These are phyloP conservation scores for Fusarium subglutinans DNA, from an alignment of 2,329 filamentous ascomycete genomes.

Conservation along the genomic window DNA sequence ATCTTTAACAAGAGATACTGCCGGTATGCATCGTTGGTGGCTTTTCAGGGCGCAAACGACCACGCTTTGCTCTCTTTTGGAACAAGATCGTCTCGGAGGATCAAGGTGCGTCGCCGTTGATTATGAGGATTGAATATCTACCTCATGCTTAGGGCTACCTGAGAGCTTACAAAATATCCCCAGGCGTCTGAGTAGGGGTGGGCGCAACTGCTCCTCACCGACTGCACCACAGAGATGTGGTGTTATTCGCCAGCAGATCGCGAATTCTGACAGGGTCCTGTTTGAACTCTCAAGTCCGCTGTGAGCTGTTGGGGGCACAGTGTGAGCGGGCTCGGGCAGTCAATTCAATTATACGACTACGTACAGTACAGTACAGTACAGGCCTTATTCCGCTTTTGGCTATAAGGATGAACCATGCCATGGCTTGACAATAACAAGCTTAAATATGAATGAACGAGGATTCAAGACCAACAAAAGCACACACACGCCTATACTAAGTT, in stretches of 20 bases:
- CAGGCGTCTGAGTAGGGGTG: neutral
- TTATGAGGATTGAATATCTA: neutral
- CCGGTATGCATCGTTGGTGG: slow-evolving; percentile 11
- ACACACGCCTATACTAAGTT: neutral
- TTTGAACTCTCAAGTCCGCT: neutral
- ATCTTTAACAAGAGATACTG: neutral
- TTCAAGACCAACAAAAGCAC: neutral
- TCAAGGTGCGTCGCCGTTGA: neutral
- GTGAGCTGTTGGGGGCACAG: neutral
- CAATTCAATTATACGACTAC: neutral
- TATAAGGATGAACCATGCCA: neutral
- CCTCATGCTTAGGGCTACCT: neutral
- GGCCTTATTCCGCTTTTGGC: neutral
- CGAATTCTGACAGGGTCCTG: neutral
- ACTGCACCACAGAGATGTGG: neutral
- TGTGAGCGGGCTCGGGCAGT: neutral
- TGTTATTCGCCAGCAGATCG: neutral
- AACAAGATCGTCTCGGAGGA: neutral
- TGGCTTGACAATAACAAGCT: slow-evolving; percentile 6
- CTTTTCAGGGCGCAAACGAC: slow-evolving; percentile 1
- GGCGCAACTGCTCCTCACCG: neutral
- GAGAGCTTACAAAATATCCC: neutral
- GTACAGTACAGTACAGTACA: neutral
- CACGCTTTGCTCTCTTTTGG: neutral
- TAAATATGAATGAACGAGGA: slow-evolving; percentile 3